A percentile compares a stretch with the other conserved stretches of the same genome.
Conservation (phyloP, 495 filamentous ascomycete genomes). For the Cercophora sp. region DNA sequence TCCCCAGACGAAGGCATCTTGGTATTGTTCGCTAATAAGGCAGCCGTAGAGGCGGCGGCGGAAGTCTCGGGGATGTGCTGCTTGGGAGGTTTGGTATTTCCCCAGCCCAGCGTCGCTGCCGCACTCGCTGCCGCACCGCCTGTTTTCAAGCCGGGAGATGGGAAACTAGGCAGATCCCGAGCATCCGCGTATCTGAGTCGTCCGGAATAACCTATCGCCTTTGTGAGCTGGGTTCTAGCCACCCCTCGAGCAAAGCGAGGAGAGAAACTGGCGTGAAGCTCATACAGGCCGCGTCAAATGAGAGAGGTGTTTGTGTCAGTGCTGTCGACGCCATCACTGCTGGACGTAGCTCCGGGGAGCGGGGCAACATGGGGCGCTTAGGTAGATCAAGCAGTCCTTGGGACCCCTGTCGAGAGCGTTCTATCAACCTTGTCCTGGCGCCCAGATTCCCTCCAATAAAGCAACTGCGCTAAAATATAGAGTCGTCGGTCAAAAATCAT, state of each 20-base stretch:
- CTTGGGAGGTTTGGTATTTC: constrained; percentile 58
- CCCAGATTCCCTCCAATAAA: too few relatives aligned
- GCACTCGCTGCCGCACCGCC: constrained; percentile 65
- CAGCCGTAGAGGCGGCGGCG: constrained; percentile 63
- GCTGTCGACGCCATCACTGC: constrained; percentile 9
- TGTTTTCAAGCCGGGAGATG: constrained; percentile 58
- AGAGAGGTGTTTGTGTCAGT: constrained; percentile 9
- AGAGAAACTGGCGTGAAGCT: neutral
- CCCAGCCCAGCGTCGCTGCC: constrained; percentile 69
- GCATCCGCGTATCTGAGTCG: constrained; percentile 65
- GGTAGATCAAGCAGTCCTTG: too few relatives aligned
- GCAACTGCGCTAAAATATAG: too few relatives aligned
- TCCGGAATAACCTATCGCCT: constrained; percentile 39
- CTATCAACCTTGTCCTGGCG: too few relatives aligned
- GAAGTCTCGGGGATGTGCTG: constrained; percentile 53
- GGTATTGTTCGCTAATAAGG: constrained; percentile 64
- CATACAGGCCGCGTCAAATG: constrained; percentile 2
- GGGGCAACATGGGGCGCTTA: neutral
- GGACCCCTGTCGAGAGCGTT: too few relatives aligned
- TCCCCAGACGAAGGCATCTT: constrained; percentile 52
- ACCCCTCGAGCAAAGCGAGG: neutral
- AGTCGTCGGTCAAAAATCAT: too few relatives aligned
- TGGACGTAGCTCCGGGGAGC: constrained; percentile 3
- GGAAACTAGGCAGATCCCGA: constrained; percentile 63
- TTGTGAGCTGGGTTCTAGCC: constrained; percentile 16